Evolutionary conservation across 176 grass and related monocot species (phyloP).

Genomic region (Phragmites australis): DNA sequence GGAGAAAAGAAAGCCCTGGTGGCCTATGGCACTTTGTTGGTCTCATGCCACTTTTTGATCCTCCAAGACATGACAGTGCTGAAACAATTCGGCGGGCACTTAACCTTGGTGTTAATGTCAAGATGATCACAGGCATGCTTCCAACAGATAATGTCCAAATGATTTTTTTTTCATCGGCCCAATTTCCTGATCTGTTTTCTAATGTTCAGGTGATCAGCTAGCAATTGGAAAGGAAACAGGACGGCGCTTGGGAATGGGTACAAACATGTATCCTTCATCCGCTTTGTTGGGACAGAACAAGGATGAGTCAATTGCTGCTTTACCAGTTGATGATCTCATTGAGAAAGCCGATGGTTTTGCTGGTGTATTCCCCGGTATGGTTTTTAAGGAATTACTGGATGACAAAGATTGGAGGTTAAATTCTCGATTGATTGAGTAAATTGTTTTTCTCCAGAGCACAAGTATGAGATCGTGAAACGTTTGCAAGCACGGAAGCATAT

Average conservation of each 20-base stretch:
- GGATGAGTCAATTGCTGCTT: constrained; percentile 66
- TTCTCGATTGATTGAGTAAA: neutral
- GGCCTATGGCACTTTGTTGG: constrained; percentile 67
- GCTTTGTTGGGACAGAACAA: constrained; percentile 75
- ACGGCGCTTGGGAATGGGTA: constrained; percentile 76
- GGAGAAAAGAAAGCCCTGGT: constrained; percentile 68
- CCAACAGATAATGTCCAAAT: neutral
- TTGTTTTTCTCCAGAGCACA: constrained; percentile 56
- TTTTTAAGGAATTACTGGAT: neutral
- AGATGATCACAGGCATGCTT: constrained; percentile 77
- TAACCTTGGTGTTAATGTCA: constrained; percentile 80
- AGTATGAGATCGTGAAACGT: constrained; percentile 85
- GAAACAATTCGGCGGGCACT: constrained; percentile 82
- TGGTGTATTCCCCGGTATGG: constrained; percentile 75
- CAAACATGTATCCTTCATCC: constrained; percentile 84
- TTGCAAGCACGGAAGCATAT: constrained; percentile 82
- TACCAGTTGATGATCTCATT: constrained; percentile 83
- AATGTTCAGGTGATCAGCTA: constrained; percentile 65
- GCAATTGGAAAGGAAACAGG: constrained; percentile 80
- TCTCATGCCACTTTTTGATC: constrained; percentile 77
- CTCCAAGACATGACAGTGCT: constrained; percentile 77
- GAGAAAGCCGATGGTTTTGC: constrained; percentile 89
- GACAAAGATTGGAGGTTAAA: neutral
- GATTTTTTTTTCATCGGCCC: neutral
- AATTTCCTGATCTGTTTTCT: neutral